Evolutionary conservation across 75 land plant genomes (phyloP), one percentile per base, ranked within the genome.

Genomic region (Picea sitchensis): DNA sequence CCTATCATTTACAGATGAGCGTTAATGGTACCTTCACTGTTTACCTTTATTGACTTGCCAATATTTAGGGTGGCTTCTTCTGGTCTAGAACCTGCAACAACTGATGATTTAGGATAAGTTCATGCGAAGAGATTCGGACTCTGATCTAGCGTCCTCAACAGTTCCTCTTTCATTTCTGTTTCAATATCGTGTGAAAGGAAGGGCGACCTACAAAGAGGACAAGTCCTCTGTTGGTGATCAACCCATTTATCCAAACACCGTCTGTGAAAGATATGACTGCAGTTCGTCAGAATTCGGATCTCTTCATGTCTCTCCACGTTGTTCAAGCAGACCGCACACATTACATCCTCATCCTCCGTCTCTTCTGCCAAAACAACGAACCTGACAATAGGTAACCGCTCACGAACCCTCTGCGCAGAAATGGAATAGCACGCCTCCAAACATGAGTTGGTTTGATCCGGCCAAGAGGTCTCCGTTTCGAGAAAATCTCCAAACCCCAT

Each of bases 231-330:
- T 13, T 81, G 65, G 3, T 77, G 67, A 54, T 88, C 84, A 4
- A 90, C 73, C 92, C 92, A 90, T 58, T 34, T 62, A 71, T 90
- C 92, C 38, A 90, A 34, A 78, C 90, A 90, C 17, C 60, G 79
- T 75, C 34, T 73, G 59, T 88, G 92, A 65, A 90, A 90, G 44
- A 80, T 87, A 80, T 90, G 90, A 1, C 59, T 58, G 76, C 90
- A 90, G 34, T 85, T 81, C 9, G 57, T 20, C 34, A 90, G 76
- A 76, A 77, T 59, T 76, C 87, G 77, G 14, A 87, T 56, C 65
- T 80, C 67, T 31, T 87, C 54, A 0, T 41, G 38, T 56, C 17
- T 71, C 61, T 88, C 77, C 3, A 90, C 1, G 1, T 67, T 65
- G 8, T 71, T 20, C 85, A 90, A 77, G 78, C 90, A 90, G 4